A percentile compares a stretch with the other conserved stretches of the same genome.
phyloP scores from a whole-genome alignment of 2,329 filamentous ascomycete species.

The Coleophoma crateriformis region DNA sequence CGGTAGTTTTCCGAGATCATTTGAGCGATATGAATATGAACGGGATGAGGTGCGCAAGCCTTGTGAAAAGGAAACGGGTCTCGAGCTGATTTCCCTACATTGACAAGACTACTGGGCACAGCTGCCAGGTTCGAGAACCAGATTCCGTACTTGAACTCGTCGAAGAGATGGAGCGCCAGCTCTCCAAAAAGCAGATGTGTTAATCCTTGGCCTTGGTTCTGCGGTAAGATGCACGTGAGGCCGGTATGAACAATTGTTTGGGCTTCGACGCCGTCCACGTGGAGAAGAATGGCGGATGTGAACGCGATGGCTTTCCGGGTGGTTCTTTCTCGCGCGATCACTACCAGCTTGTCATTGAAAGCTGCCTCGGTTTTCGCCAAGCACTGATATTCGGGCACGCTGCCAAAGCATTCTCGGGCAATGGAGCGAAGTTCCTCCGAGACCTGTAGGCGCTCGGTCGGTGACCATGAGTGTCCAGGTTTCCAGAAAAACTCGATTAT shows the following conservation, averaged over 20 bases:
- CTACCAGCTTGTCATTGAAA: neutral
- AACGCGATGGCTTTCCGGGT: neutral
- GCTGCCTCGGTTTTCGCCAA: neutral
- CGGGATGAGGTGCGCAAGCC: neutral
- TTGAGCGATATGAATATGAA: neutral
- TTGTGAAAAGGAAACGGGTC: neutral
- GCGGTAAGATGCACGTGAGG: neutral
- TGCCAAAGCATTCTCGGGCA: neutral
- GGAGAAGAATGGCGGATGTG: neutral
- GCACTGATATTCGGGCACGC: neutral
- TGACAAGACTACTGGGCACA: neutral
- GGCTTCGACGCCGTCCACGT: neutral
- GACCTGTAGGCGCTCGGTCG: neutral
- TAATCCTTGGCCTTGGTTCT: neutral
- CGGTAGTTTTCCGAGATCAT: neutral
- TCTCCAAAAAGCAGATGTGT: neutral
- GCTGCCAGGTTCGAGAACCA: neutral
- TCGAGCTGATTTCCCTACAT: neutral
- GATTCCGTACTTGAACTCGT: neutral
- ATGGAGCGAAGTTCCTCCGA: neutral
- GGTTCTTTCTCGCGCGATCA: neutral
- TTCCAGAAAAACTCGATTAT: neutral
- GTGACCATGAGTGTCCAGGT: neutral
- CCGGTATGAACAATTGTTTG: neutral
- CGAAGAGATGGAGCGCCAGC: neutral